Base-by-base conservation (phyloP, 257 asterid species). In the Knoxia roxburghii region DNA sequence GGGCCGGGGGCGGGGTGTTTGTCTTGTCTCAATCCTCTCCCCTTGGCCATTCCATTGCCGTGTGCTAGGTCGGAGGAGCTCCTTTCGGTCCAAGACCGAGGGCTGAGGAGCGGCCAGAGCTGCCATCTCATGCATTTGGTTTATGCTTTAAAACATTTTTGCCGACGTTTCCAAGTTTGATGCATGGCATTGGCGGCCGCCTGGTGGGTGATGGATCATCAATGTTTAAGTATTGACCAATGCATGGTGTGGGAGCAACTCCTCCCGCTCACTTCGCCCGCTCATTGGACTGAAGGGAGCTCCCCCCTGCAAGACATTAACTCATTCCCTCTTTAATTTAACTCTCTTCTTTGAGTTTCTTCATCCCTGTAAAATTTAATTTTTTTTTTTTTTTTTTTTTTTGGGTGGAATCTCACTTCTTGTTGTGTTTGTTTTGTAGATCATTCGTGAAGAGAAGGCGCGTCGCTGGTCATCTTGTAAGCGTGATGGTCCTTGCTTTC, bases 171-270 rank as follows among this genome's bases (percentile, higher is more conserved):
- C 23, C 1, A 50, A 8, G 56, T 3, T 35, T n/a, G n/a, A n/a
- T n/a, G n/a, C n/a, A n/a, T n/a, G n/a, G n/a, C n/a, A n/a, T n/a
- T n/a, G n/a, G n/a, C n/a, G n/a, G n/a, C n/a, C n/a, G n/a, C n/a
- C n/a, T n/a, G n/a, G n/a, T n/a, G n/a, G n/a, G n/a, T n/a, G n/a
- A n/a, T n/a, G n/a, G n/a, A n/a, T n/a, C n/a, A n/a, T n/a, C 24
- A 54, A 54, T 13, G 10, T 4, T 60, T 71, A 61, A 76, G 79
- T 53, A 55, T 20, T 78, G 74, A 76, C 86, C 86, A 64, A 52
- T 84, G 90, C 84, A 82, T 82, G 84, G 27, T 61, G 72, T 27
- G 90, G 84, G 90, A 85, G 87, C 83, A 80, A 82, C 87, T 82
- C 76, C 74, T 76, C 69, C 76, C 74, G 81, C 73, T 35, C 53